Evolutionary conservation across 805 yeast genomes (phyloP).

Genomic region (Millerozyma miso): DNA sequence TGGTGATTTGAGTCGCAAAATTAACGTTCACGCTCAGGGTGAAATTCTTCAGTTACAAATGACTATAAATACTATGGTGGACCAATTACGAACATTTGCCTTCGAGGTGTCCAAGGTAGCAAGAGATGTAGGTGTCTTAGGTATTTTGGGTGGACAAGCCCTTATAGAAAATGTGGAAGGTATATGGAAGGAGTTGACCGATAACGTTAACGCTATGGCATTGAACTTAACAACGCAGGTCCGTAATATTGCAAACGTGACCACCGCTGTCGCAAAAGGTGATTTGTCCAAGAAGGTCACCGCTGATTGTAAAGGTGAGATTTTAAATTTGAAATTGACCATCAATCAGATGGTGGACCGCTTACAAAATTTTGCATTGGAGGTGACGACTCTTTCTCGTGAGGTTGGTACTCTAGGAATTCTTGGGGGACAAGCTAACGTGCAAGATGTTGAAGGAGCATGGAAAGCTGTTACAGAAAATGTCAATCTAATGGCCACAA

Average conservation of each 20-base stretch:
- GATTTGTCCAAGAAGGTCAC: constrained; percentile 77
- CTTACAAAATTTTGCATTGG: constrained; percentile 44
- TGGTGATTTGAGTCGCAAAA: constrained; percentile 79
- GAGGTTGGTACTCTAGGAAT: constrained; percentile 47
- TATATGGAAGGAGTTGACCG: constrained; percentile 83
- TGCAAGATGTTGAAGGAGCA: constrained; percentile 48
- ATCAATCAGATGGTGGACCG: constrained; percentile 51
- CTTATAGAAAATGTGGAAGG: constrained; percentile 76
- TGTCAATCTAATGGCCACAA: constrained; percentile 45
- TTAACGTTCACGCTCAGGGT: constrained; percentile 89
- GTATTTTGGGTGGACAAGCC: constrained; percentile 86
- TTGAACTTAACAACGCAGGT: constrained; percentile 83
- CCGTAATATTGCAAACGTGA: constrained; percentile 80
- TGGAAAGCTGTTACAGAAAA: constrained; percentile 49
- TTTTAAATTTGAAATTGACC: constrained; percentile 43
- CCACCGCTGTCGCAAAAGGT: constrained; percentile 84
- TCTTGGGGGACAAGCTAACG: constrained; percentile 48
- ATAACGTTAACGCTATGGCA: constrained; percentile 89
- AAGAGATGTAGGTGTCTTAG: constrained; percentile 86
- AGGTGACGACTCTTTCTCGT: constrained; percentile 43
- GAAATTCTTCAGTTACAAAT: constrained; percentile 81
- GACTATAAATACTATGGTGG: constrained; percentile 87
- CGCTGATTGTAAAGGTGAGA: constrained; percentile 75
- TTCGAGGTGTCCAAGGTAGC: constrained; percentile 86
- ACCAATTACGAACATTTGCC: constrained; percentile 76